Base-by-base conservation (phyloP, 192 early-diverging fungal species). In the Podila minutissima region DNA sequence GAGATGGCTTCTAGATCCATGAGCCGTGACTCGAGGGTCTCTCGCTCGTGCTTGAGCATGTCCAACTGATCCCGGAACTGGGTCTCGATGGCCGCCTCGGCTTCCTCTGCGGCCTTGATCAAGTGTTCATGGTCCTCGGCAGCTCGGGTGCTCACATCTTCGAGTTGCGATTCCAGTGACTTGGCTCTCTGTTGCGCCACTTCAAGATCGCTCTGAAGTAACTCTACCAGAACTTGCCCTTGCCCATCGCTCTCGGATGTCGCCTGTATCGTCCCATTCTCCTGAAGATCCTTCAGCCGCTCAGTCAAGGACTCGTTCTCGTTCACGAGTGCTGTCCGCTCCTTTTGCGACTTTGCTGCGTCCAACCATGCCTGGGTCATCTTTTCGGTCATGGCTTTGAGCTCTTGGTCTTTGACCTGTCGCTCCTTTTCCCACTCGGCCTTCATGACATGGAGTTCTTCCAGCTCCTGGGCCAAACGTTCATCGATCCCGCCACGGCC, bases 351-450 rank as follows among this genome's bases (percentile, higher is more conserved):
- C 38, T 61, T 63, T 12, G 77, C 70, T 22, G 67, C 71, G 19
- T 81, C 77, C 8, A 73, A n/a, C 77, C 77, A 81, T 2, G 77
- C 70, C 51, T 73, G 60, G n/a, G 77, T 81, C 77, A 81, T 81
- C 67, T 81, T 73, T 29, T 81, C 77, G 19, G 77, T 81, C 55
- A 81, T 64, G 7, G 66, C 67, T 31, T 73, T 69, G 29, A 81
- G 72, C 48, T 81, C 77, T 28, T 74, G 66, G 22, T 88, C 87
- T 58, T 82, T 74, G 38, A 55, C 37, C 11, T 63, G 31, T 28
- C 71, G 82, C 65, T 85, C 74, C 24, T 83, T 74, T 20, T 85
- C 82, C 53, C 72, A 69, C 4, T 69, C 79, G 6, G 53, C 66
- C 19, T 82, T 64, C 62, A 83, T 77, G 2, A 66, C 41, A 59